Evolutionary conservation across 768 basidiomycete genomes (phyloP).

Genomic region (Pleurotus cornucopiae): DNA sequence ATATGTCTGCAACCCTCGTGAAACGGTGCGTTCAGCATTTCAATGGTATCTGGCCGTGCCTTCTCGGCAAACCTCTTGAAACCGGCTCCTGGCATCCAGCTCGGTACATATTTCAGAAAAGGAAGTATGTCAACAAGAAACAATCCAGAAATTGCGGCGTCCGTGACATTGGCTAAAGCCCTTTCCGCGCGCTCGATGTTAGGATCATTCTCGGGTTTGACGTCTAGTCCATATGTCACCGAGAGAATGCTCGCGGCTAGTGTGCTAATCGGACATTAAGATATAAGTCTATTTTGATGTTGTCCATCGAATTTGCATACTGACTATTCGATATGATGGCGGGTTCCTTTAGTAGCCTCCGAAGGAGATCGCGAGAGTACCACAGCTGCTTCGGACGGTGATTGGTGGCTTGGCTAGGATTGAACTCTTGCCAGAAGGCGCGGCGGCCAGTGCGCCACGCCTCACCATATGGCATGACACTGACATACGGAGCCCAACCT

Average conservation of each 20-base stretch:
- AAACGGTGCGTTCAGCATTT: neutral
- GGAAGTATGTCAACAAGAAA: slow-evolving; percentile 17
- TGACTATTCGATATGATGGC: slow-evolving; percentile 14
- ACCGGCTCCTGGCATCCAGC: slow-evolving; percentile 9
- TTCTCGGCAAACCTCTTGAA: neutral
- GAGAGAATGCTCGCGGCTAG: slow-evolving; percentile 22
- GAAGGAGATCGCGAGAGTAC: slow-evolving; percentile 25
- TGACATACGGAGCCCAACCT: slow-evolving; percentile 18
- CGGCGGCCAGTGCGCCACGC: slow-evolving; percentile 32
- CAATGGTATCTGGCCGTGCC: neutral
- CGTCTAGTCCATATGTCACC: slow-evolving; percentile 28
- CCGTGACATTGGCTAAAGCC: slow-evolving; percentile 20
- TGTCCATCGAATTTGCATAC: neutral
- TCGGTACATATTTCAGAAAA: neutral
- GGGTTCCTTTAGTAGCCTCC: slow-evolving; percentile 21
- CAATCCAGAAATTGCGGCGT: slow-evolving; percentile 22
- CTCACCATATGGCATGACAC: slow-evolving; percentile 28
- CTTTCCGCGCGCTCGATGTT: slow-evolving; percentile 24
- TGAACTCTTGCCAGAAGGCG: slow-evolving; percentile 29
- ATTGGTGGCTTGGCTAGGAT: slow-evolving; percentile 17
- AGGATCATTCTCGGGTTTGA: slow-evolving; percentile 22
- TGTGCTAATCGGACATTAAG: slow-evolving; percentile 10
- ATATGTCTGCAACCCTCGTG: neutral
- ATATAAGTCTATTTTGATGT: neutral
- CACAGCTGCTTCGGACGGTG: slow-evolving; percentile 27